Evolutionary conservation across 2,329 filamentous ascomycete genomes (phyloP).

Genomic region (Didymella lethalis): DNA sequence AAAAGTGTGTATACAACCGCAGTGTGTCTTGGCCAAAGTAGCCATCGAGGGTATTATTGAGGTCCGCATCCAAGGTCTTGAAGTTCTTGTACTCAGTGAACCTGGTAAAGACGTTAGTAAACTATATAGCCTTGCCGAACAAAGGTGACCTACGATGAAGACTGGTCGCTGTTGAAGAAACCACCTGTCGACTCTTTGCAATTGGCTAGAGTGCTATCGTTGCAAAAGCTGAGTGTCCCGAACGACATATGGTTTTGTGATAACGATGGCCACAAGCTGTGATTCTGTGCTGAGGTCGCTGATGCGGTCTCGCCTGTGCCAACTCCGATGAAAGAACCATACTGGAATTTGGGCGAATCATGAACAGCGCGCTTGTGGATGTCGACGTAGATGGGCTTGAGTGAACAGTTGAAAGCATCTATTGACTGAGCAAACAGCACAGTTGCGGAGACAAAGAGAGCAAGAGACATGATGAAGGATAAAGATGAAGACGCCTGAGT

Average conservation of each 20-base stretch:
- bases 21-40: slow-evolving; percentile 47
- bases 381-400: slow-evolving; percentile 54
- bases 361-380: slow-evolving; percentile 56
- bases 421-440: slow-evolving; percentile 49
- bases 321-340: slow-evolving; percentile 56
- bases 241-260: slow-evolving; percentile 54
- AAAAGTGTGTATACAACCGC: slow-evolving; percentile 53
- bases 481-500: slow-evolving; percentile 34
- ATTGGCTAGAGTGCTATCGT: slow-evolving; percentile 44
- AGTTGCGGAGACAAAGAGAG: slow-evolving; percentile 39
- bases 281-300: slow-evolving; percentile 53
- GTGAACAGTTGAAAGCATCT: slow-evolving; percentile 51
- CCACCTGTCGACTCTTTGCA: slow-evolving; percentile 48
- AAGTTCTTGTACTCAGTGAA: slow-evolving; percentile 36
- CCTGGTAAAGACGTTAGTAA: slow-evolving; percentile 31
- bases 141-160: slow-evolving; percentile 40
- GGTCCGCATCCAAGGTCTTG: slow-evolving; percentile 38
- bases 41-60: slow-evolving; percentile 33
- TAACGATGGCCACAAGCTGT: slow-evolving; percentile 55
- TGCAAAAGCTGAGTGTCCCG: slow-evolving; percentile 48
- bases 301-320: slow-evolving; percentile 34
- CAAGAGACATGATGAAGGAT: slow-evolving; percentile 40
- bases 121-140: neutral
- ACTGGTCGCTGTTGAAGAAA: slow-evolving; percentile 42
- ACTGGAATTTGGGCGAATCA: slow-evolving; percentile 50